These are phyloP conservation scores for Trichomonascus vanleenenianus DNA, from an alignment of 805 yeast species.

Conservation along the genomic window DNA sequence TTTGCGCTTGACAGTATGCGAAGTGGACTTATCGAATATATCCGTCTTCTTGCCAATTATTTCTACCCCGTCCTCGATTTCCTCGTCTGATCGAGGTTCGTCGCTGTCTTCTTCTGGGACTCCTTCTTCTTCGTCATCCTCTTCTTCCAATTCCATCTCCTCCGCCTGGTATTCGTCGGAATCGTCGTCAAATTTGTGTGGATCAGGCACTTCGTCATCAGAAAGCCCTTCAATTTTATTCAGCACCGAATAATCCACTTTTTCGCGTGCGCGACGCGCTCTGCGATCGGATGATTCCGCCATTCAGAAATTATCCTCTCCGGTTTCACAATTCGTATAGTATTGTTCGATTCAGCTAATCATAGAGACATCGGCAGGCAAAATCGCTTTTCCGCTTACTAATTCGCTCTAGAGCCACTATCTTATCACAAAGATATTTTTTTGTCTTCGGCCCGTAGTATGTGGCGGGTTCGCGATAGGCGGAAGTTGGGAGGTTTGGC, in stretches of 20 bases:
- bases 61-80: neutral
- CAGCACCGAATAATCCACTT: conserved; percentile 15
- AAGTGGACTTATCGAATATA: no score
- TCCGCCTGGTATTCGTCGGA: conserved; percentile 1
- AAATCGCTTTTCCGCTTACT: no score
- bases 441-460: no score
- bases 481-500: no score
- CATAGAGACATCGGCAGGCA: no score
- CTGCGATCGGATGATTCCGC: conserved; percentile 8
- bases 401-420: no score
- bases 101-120: conserved; percentile 7
- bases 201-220: conserved; percentile 2
- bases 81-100: neutral
- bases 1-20: no score
- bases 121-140: conserved; percentile 10
- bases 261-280: conserved; percentile 9
- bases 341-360: no score
- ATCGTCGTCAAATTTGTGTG: conserved; percentile 1
- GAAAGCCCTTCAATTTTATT: conserved; percentile 9
- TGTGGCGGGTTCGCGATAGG: no score
- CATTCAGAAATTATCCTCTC: no score
- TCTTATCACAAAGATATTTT: no score
- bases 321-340: no score
- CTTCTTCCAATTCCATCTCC: conserved; percentile 5
- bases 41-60: neutral